These are phyloP conservation scores for Lycium barbarum DNA, from an alignment of 257 asterid genomes.

Conservation along the genomic window DNA sequence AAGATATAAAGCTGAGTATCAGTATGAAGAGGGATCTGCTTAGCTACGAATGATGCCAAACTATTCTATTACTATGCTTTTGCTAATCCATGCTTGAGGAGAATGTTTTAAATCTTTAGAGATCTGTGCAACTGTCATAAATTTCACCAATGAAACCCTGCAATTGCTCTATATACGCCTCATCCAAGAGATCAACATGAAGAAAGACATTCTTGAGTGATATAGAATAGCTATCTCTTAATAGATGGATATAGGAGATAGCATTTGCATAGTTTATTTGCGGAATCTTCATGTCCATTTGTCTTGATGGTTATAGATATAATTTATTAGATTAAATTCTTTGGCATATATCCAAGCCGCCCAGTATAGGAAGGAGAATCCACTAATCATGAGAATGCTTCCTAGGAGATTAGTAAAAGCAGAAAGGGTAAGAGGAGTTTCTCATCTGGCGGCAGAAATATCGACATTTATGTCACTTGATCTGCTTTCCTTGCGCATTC, in stretches of 20 bases:
- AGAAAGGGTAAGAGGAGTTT: conserved; percentile 23
- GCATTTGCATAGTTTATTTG: neutral
- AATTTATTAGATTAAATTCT: neutral
- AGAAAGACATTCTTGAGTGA: neutral
- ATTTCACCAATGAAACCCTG: neutral
- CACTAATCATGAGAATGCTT: conserved; percentile 14
- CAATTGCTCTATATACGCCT: neutral
- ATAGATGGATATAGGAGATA: neutral
- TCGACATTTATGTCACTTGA: conserved; percentile 13
- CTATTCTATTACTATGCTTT: neutral
- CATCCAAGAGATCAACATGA: neutral
- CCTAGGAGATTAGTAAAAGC: neutral
- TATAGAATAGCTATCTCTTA: neutral
- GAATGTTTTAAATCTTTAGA: neutral
- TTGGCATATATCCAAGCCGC: neutral
- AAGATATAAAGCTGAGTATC: neutral
- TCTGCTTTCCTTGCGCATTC: neutral
- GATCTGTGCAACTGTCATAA: conserved; percentile 3
- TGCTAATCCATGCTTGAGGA: neutral
- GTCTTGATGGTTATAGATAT: neutral
- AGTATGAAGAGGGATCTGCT: neutral
- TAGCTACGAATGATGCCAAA: neutral
- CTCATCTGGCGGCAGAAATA: conserved; percentile 14
- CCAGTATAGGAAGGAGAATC: neutral
- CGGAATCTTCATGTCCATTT: conserved; percentile 9